phyloP scores from a whole-genome alignment of 2,329 filamentous ascomycete species.

The Aspergillus fischeri region DNA sequence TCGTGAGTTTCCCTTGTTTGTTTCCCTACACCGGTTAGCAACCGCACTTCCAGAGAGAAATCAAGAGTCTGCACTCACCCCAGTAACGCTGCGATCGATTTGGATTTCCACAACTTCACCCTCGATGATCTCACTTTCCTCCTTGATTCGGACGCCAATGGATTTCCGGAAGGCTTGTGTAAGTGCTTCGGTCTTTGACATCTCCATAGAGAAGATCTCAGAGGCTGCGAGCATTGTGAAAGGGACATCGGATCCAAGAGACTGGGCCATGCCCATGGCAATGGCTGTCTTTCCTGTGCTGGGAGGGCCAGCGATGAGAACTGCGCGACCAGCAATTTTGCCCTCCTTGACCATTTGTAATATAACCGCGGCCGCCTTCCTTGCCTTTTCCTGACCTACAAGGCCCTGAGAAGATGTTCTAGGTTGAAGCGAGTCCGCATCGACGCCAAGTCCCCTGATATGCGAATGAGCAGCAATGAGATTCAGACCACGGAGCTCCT shows the following conservation, averaged over 20 bases:
- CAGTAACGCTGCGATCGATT: slow-evolving; percentile 94
- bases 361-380: slow-evolving; percentile 93
- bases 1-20: slow-evolving; percentile 98
- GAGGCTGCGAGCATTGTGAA: slow-evolving; percentile 95
- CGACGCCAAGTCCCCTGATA: slow-evolving; percentile 91
- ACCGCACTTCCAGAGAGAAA: background rate
- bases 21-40: slow-evolving; percentile 56
- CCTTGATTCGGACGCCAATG: slow-evolving; percentile 96
- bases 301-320: slow-evolving; percentile 90
- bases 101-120: slow-evolving; percentile 98
- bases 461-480: slow-evolving; percentile 98
- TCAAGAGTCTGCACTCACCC: slow-evolving; percentile 44
- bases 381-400: slow-evolving; percentile 92
- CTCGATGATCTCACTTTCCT: slow-evolving; percentile 98
- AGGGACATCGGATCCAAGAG: slow-evolving; percentile 86
- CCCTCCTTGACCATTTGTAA: slow-evolving; percentile 98
- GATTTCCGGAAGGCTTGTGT: slow-evolving; percentile 99
- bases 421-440: slow-evolving; percentile 85
- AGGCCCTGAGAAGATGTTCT: slow-evolving; percentile 82
- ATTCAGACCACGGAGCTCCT: slow-evolving; percentile 93
- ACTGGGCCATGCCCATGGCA: slow-evolving; percentile 98
- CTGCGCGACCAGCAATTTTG: slow-evolving; percentile 93
- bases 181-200: slow-evolving; percentile 98
- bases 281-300: slow-evolving; percentile 98
- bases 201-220: slow-evolving; percentile 97